phyloP scores from a whole-genome alignment of 2,329 filamentous ascomycete genomes.

The Thermoascus crustaceus region DNA sequence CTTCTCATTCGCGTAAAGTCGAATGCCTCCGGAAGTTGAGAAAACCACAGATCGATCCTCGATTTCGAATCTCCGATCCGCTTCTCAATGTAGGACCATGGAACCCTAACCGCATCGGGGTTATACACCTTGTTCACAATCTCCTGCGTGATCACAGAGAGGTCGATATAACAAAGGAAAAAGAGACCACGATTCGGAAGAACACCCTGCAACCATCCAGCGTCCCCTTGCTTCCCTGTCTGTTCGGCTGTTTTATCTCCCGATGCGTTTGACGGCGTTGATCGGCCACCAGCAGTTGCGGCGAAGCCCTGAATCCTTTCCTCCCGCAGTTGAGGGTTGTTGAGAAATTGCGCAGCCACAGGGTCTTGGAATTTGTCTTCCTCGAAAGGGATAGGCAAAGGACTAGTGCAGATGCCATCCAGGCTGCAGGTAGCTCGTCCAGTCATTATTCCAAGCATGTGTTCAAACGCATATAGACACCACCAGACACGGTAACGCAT shows the following conservation, averaged over 20 bases:
- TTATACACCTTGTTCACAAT: conserved; percentile 37
- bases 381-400: conserved; percentile 34
- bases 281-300: conserved; percentile 23
- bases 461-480: conserved; percentile 38
- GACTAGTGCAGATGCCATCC: conserved; percentile 36
- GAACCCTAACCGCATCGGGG: conserved; percentile 28
- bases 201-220: conserved; percentile 28
- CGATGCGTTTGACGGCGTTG: conserved; percentile 23
- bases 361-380: conserved; percentile 31
- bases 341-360: conserved; percentile 25
- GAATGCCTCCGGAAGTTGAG: conserved; percentile 27
- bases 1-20: conserved; percentile 30
- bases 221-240: conserved; percentile 17
- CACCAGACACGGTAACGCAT: conserved; percentile 41
- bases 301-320: conserved; percentile 22
- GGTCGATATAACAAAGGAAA: conserved; percentile 33
- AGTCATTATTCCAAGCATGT: conserved; percentile 39
- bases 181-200: conserved; percentile 28
- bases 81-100: conserved; percentile 34
- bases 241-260: conserved; percentile 18
- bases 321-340: conserved; percentile 22
- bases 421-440: conserved; percentile 36
- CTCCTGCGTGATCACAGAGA: conserved; percentile 32
- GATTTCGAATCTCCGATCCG: conserved; percentile 31
- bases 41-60: conserved; percentile 32